A percentile compares a stretch with the other conserved stretches of the same genome.
Conservation (phyloP, 2,329 filamentous ascomycete genomes). For the Alternaria gansuensis region DNA sequence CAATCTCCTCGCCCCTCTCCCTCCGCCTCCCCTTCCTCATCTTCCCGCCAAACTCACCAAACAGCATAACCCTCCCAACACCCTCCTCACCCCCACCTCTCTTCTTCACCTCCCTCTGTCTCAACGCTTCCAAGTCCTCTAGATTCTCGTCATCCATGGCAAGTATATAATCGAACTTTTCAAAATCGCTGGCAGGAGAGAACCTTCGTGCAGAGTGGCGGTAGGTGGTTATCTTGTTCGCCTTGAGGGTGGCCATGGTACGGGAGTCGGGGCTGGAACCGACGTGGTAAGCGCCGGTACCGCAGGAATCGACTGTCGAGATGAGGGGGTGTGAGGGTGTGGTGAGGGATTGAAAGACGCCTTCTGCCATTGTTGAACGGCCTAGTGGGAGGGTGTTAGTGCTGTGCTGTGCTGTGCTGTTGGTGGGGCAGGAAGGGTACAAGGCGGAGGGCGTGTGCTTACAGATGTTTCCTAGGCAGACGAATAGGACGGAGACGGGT, state of each 20-base stretch:
- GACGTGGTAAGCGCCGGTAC: conserved; percentile 87
- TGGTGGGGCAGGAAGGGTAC: neutral
- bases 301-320: conserved; percentile 81
- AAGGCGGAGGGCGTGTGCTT: conserved; percentile 26
- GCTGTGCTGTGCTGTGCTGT: neutral
- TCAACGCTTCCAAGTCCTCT: conserved; percentile 70
- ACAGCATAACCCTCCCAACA: conserved; percentile 73
- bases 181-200: conserved; percentile 73
- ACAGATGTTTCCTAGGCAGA: conserved; percentile 98
- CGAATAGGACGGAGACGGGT: conserved; percentile 80
- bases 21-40: conserved; percentile 27
- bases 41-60: conserved; percentile 79
- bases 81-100: conserved; percentile 45
- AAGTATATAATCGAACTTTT: conserved; percentile 89
- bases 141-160: conserved; percentile 92
- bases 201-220: conserved; percentile 80
- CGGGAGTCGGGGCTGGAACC: conserved; percentile 80
- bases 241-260: conserved; percentile 79
- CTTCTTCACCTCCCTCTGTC: conserved; percentile 60
- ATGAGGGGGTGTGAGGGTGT: conserved; percentile 65
- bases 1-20: conserved; percentile 31
- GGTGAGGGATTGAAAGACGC: conserved; percentile 79
- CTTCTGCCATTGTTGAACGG: conserved; percentile 93
- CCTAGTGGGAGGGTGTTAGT: conserved; percentile 48
- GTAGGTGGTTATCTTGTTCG: conserved; percentile 80